Evolutionary conservation across 768 basidiomycete species (phyloP), one percentile per base, ranked within the genome.

Genomic region (Royoungia palumana): DNA sequence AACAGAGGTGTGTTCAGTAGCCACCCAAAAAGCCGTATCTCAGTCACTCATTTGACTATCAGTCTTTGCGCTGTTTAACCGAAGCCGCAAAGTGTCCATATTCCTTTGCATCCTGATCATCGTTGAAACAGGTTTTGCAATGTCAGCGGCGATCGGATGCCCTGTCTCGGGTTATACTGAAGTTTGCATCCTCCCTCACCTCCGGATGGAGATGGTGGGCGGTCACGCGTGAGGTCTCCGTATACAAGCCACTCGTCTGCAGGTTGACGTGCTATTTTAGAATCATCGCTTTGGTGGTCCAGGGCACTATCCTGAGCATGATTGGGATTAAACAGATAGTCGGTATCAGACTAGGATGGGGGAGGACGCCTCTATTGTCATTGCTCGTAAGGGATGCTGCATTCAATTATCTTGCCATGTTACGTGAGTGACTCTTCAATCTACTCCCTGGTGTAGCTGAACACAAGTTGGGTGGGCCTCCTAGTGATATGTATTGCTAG

Each of bases 381-480:
- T 52, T 77, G 35, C 61, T 78, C 14, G 64, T 75, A 55, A 69
- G 71, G n/a, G 77, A 79, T 57, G 72, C 77, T 9, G 69, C 71
- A 4, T 71, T 72, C 65, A 72, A 73, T 1, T 77, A 74, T 57
- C 35, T 73, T 28, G 37, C 72, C 3, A 51, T 76, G 9, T 73
- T 75, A 47, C 47, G 77, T 77, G 46, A 54, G 53, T 52, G 28
- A 35, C 21, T n/a, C 28, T 17, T 5, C 5, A 17, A 27, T 27
- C 13, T 11, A 19, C 36, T 21, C 10, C 10, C 21, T 45, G 13
- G 22, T 17, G 4, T 11, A 17, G 24, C 19, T 35, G 38, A 38
- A 48, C 14, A 14, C 13, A 8, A 17, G 3, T 17, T 10, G 17
- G 35, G 45, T n/a, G 24, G 4, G 32, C 21, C 1, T 6, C 34